Conservation (phyloP, 306 rosid genomes). For the Dalbergia cochinchinensis region DNA sequence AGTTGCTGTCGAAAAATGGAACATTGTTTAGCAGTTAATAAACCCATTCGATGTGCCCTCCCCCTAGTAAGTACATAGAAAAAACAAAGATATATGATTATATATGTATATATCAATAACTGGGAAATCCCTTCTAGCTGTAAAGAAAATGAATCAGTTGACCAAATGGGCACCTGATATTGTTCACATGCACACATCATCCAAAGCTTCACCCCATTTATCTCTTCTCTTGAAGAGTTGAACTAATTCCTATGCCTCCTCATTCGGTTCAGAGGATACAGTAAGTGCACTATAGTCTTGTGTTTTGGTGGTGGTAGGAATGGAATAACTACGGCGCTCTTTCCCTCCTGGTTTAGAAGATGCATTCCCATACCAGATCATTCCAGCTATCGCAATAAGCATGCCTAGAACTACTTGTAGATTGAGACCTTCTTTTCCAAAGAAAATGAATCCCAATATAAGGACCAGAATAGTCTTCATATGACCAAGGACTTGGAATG, state of each 20-base stretch:
- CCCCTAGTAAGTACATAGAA: constrained; percentile 14
- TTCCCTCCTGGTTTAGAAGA: constrained; percentile 83
- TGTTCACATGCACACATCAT: constrained; percentile 29
- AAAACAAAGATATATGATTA: constrained; percentile 11
- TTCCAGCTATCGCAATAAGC: constrained; percentile 71
- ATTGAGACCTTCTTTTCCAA: constrained; percentile 82
- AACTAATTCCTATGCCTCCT: constrained; percentile 54
- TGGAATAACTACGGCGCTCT: constrained; percentile 57
- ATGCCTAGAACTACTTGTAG: constrained; percentile 76
- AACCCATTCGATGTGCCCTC: constrained; percentile 31
- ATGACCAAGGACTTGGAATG: constrained; percentile 88
- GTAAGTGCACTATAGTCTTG: constrained; percentile 54
- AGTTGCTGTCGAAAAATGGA: not conserved
- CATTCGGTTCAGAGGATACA: constrained; percentile 57
- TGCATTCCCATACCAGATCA: constrained; percentile 88
- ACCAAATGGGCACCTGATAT: constrained; percentile 38
- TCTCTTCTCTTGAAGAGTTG: constrained; percentile 24
- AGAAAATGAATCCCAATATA: constrained; percentile 76
- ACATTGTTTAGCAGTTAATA: not conserved
- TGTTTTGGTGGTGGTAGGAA: constrained; percentile 55
- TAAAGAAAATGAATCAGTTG: constrained; percentile 51
- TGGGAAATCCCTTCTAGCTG: constrained; percentile 37
- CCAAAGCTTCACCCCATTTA: constrained; percentile 23
- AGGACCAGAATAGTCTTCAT: constrained; percentile 86
- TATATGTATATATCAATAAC: constrained; percentile 31